Conservation (phyloP, 768 basidiomycete genomes). For the Boletellus sp. region DNA sequence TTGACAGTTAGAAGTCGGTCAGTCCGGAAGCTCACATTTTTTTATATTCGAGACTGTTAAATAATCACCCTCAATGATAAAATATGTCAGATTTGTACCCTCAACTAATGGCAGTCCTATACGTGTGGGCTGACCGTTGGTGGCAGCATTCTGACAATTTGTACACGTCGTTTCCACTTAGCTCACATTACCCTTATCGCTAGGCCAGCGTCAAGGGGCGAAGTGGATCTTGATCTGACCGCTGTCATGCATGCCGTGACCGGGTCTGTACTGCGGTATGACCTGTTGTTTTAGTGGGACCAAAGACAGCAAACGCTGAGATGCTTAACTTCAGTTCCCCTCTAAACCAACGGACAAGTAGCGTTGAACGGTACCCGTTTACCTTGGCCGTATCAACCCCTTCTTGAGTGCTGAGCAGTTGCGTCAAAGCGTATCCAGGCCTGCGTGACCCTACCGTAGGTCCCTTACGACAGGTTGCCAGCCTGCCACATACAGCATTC, state of each 20-base stretch:
- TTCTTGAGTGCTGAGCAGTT: not conserved
- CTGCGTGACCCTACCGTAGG: constrained; percentile 5
- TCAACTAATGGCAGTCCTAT: not conserved
- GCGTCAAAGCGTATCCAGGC: not conserved
- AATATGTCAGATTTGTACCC: constrained; percentile 3
- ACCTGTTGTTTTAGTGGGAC: not conserved
- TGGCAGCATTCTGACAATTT: not conserved
- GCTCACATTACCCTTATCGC: constrained; percentile 16
- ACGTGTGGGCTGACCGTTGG: not conserved
- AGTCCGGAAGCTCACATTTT: constrained; percentile 1
- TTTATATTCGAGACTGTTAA: not conserved
- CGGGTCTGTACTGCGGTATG: not conserved
- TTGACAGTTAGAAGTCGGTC: constrained; percentile 3
- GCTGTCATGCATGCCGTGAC: constrained; percentile 1
- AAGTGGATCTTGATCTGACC: constrained; percentile 15
- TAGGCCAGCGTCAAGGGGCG: not conserved
- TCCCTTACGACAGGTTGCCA: constrained; percentile 23
- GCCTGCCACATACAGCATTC: constrained; percentile 10
- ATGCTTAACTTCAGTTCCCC: not conserved
- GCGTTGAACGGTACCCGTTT: not conserved
- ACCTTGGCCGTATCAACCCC: not conserved
- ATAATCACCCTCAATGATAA: not conserved
- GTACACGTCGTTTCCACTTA: constrained; percentile 6
- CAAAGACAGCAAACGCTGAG: not conserved
- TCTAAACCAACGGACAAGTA: not conserved